Percentiles rank a stretch among this genome's conserved stretches.
These are phyloP conservation scores for Kluyveromyces marxianus DNA, from an alignment of 1,139 yeast genomes.

Conservation along the genomic window DNA sequence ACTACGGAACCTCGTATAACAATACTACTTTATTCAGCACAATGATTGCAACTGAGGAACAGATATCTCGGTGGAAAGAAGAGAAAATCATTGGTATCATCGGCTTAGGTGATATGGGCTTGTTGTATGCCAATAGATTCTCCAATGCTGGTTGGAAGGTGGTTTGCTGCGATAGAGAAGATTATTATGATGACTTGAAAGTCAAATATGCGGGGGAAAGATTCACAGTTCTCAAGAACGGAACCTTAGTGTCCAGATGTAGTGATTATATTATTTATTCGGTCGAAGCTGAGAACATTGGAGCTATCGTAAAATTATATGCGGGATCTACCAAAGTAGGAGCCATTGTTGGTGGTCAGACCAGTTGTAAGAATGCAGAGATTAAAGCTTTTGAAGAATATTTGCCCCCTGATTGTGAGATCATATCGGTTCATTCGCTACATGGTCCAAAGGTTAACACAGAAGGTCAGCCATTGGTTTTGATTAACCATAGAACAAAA, in stretches of 20 bases:
- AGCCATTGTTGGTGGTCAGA: conserved; percentile 95
- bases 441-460: conserved; percentile 93
- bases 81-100: conserved; percentile 73
- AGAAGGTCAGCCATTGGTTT: conserved; percentile 84
- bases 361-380: conserved; percentile 90
- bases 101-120: conserved; percentile 97
- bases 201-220: conserved; percentile 37
- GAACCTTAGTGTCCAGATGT: conserved; percentile 72
- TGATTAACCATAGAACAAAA: conserved; percentile 66
- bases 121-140: conserved; percentile 71
- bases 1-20: neutral
- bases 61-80: conserved; percentile 29
- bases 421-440: conserved; percentile 79
- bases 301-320: conserved; percentile 58
- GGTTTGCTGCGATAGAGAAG: conserved; percentile 84
- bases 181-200: conserved; percentile 42
- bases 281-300: conserved; percentile 83
- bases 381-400: conserved; percentile 72
- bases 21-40: neutral
- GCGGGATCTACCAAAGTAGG: conserved; percentile 87
- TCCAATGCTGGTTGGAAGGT: conserved; percentile 85
- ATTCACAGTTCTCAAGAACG: conserved; percentile 59
- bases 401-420: conserved; percentile 72
- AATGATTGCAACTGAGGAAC: conserved; percentile 2
- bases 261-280: conserved; percentile 81